Evolutionary conservation across 371 early-diverging fungal genomes (phyloP).

Genomic region (Fennellomyces sp.): DNA sequence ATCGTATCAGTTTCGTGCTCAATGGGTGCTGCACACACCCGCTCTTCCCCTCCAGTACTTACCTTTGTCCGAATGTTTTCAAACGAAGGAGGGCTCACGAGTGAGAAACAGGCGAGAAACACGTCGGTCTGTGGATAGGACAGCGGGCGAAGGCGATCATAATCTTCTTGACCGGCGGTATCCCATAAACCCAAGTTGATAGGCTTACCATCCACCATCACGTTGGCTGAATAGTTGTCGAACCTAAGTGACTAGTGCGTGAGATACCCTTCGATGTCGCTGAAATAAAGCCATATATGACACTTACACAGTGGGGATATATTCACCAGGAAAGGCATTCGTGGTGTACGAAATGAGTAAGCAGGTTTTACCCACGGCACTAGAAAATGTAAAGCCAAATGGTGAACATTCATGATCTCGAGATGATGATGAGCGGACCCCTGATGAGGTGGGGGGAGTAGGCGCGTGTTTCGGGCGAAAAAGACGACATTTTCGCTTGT

Average conservation of each 20-base stretch:
- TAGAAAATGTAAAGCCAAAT: constrained; percentile 18
- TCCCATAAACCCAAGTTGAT: constrained; percentile 91
- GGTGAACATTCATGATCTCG: constrained; percentile 4
- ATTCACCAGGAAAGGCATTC: constrained; percentile 81
- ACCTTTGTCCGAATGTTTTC: constrained; percentile 81
- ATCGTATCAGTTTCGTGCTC: background rate
- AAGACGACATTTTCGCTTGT: background rate
- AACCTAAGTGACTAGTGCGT: constrained; percentile 56
- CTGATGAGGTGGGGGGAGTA: background rate
- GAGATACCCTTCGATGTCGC: background rate
- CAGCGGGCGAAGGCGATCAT: constrained; percentile 94
- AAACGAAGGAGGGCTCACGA: constrained; percentile 75
- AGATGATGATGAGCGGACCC: constrained; percentile 14
- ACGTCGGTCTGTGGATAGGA: constrained; percentile 91
- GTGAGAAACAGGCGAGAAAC: constrained; percentile 84
- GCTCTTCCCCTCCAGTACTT: constrained; percentile 6
- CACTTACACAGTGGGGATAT: constrained; percentile 74
- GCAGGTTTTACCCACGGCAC: constrained; percentile 85
- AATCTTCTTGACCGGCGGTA: constrained; percentile 99
- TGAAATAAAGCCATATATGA: too few species aligned
- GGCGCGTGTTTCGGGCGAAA: background rate
- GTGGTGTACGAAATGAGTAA: constrained; percentile 78
- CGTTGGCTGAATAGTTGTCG: constrained; percentile 83
- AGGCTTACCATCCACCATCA: constrained; percentile 81
- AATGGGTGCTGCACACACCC: too few species aligned